Percentiles rank a stretch among this genome's conserved stretches.
Conservation (phyloP, 2,329 filamentous ascomycete species). For the Scolecobasidium constrictum region DNA sequence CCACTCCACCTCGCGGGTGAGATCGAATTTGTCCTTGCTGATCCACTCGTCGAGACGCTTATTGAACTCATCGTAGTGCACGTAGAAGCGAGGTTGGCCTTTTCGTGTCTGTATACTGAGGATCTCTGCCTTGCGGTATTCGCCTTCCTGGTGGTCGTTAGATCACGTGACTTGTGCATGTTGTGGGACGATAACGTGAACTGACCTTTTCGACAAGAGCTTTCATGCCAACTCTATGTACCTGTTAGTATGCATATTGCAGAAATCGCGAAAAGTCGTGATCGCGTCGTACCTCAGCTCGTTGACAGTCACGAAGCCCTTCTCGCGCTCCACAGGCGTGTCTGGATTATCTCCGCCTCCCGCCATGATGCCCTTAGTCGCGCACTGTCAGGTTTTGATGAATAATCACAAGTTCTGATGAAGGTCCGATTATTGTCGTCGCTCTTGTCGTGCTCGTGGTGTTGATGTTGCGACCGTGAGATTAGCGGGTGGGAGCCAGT, state of each 20-base stretch:
- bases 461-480: constrained; percentile 18
- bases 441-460: neutral
- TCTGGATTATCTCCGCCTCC: constrained; percentile 37
- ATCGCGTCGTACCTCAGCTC: constrained; percentile 57
- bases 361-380: constrained; percentile 28
- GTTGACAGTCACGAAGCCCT: constrained; percentile 72
- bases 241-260: constrained; percentile 19
- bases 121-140: constrained; percentile 86
- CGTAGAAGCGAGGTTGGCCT: constrained; percentile 82
- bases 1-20: constrained; percentile 90
- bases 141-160: constrained; percentile 49
- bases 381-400: constrained; percentile 14
- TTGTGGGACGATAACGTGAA: constrained; percentile 11
- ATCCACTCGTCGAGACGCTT: constrained; percentile 85
- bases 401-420: constrained; percentile 12
- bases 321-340: constrained; percentile 54
- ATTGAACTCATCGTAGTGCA: constrained; percentile 98
- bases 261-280: constrained; percentile 18
- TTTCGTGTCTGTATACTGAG: constrained; percentile 88
- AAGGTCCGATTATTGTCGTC: neutral
- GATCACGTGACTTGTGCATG: constrained; percentile 2
- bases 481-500: neutral
- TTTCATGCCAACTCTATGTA: constrained; percentile 51
- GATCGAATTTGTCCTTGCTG: constrained; percentile 67
- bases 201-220: constrained; percentile 59